A percentile compares a stretch with the other conserved stretches of the same genome.
phyloP scores from a whole-genome alignment of 306 rosid genomes.

The Glycyrrhiza uralensis region DNA sequence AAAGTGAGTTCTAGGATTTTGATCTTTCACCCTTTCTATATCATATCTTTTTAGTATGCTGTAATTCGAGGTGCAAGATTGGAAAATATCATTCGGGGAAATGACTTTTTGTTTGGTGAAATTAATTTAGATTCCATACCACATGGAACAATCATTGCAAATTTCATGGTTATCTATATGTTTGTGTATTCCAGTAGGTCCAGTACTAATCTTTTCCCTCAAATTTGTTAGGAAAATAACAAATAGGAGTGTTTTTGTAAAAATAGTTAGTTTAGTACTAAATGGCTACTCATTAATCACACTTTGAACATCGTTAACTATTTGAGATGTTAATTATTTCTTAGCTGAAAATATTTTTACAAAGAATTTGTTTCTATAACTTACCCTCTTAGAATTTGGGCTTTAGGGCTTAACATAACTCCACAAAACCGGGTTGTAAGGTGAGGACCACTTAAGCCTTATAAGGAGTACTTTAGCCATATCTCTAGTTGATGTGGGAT shows the following conservation, averaged over 20 bases:
- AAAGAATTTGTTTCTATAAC: background rate
- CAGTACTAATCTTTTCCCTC: background rate
- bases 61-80: conserved; percentile 13
- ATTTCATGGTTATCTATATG: conserved; percentile 2
- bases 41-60: background rate
- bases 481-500: no score
- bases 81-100: conserved; percentile 7
- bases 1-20: conserved; percentile 64
- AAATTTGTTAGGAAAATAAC: background rate
- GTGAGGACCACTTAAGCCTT: no score
- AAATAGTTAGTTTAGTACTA: background rate
- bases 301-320: background rate
- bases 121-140: conserved; percentile 18
- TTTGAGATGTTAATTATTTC: background rate
- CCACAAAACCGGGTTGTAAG: no score
- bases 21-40: conserved; percentile 1
- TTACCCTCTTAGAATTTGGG: no score
- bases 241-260: background rate
- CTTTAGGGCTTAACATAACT: no score
- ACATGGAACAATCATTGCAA: background rate
- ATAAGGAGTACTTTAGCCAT: no score
- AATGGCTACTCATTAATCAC: background rate
- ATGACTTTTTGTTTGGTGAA: conserved; percentile 11
- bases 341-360: background rate
- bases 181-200: background rate